A percentile compares a stretch with the other conserved stretches of the same genome.
phyloP scores from a whole-genome alignment of 768 basidiomycete genomes.

The Phylloporus sp. region DNA sequence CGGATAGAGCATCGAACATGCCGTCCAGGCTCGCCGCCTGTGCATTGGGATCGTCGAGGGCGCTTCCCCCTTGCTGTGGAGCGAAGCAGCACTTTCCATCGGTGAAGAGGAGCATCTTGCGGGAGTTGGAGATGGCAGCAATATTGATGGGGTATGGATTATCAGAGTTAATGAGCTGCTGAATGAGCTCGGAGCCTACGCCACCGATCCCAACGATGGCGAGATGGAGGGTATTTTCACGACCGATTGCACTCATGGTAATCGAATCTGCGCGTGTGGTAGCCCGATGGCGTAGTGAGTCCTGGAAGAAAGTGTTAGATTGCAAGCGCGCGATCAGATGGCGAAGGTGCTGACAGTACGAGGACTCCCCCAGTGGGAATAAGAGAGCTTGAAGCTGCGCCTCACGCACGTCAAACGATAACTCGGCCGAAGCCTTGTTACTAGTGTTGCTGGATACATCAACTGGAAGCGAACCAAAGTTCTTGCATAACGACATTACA shows the following conservation, averaged over 20 bases:
- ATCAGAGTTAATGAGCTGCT: slow-evolving; percentile 57
- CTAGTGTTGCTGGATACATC: not conserved
- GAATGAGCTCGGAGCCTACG: slow-evolving; percentile 83
- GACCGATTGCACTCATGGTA: slow-evolving; percentile 15
- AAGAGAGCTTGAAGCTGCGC: not conserved
- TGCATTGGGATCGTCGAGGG: slow-evolving; percentile 40
- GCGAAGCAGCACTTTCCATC: slow-evolving; percentile 38
- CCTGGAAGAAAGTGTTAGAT: slow-evolving; percentile 7
- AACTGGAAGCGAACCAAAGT: too few species aligned
- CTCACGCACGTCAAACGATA: not conserved
- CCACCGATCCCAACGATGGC: slow-evolving; percentile 90
- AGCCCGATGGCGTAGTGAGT: not conserved
- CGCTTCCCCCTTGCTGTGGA: slow-evolving; percentile 41
- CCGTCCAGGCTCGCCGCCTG: slow-evolving; percentile 35
- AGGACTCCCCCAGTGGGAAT: not conserved
- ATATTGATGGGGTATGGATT: slow-evolving; percentile 60
- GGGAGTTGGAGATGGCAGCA: slow-evolving; percentile 67
- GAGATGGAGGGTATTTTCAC: slow-evolving; percentile 41
- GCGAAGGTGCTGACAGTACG: slow-evolving; percentile 1
- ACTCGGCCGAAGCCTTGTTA: slow-evolving; percentile 11
- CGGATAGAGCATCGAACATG: slow-evolving; percentile 40
- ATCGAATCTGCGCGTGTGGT: not conserved
- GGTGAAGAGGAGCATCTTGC: slow-evolving; percentile 49
- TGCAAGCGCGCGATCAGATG: slow-evolving; percentile 10
- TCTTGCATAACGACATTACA: too few species aligned